Evolutionary conservation across 768 basidiomycete genomes (phyloP), one percentile per base, ranked within the genome.

Genomic region (Chlorophyllum brunneum): DNA sequence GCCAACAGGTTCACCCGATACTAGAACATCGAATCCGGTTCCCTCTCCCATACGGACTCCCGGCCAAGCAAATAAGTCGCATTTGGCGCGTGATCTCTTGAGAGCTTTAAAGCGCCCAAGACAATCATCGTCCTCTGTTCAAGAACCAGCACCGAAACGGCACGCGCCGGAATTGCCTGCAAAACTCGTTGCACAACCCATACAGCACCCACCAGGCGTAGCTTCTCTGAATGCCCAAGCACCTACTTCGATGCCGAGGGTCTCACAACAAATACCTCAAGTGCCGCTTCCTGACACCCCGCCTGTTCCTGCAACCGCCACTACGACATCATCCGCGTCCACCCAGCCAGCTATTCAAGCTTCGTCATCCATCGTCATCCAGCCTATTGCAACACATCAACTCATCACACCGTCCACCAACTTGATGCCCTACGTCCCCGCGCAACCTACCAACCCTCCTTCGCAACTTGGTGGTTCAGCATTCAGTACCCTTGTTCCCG

Each of bases 61-160:
- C 22, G 55, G 60, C 29, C 65, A 79, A 24, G 81, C 78, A 5
- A 71, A 82, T 59, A 77, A 70, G 56, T 74, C 65, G 40, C 71
- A 70, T 37, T 70, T 86, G 23, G 83, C 84, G 2, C 73, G 68
- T 38, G 82, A 84, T 62, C 68, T 86, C 39, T 56, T 86, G 18
- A 73, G 71, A 38, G 79, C 81, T 5, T 69, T 86, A 3, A 75
- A 76, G 55, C 71, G 72, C 52, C 56, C 67, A 41, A 48, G 57
- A 30, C 59, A 37, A 43, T 58, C 16, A 39, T 27, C 51, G 22
- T 31, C 33, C 7, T 39, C 49, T 11, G 31, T 16, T 6, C 50
- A 54, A 30, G 54, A 58, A 34, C 55, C 57, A 1, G 38, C 46
- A 23, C 40, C 60, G 20, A 68, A 68, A 37, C 59, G 58, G 37